Evolutionary conservation across 768 basidiomycete species (phyloP), one percentile per base, ranked within the genome.

Genomic region (Suillus brevipes): DNA sequence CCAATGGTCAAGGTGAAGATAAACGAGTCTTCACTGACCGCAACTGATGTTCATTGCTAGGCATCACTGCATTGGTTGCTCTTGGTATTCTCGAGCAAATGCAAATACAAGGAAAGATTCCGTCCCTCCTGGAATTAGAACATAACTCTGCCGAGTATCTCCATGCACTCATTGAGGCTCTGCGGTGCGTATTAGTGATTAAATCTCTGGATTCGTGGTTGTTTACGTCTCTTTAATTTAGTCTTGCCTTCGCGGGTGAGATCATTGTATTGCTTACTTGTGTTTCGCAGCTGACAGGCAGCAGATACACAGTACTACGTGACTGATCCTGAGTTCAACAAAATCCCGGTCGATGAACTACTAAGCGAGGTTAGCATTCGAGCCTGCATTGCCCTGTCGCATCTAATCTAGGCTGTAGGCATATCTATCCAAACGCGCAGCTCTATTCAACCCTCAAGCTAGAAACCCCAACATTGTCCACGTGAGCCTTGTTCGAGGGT

Each of bases 91-190:
- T 99, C 58, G 97, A 99, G 69, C 87, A 83, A 34, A 83, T 98
- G 18, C 91, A 97, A 77, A 86, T 83, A 65, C 86, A 90, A 72
- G 87, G 89, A 1, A 85, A 87, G 60, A 84, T 87, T 56, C 83
- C 82, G 64, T 84, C 94, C 14, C 77, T 98, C 6, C 75, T 87
- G 25, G 87, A 94, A 66, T 83, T 94, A 81, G 91, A 95, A 63
- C 95, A 97, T 77, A 97, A 97, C 71, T 96, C 94, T 0, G 80
- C 89, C 0, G 89, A 91, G 68, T 99, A 97, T 75, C 80, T 97
- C 4, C 97, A 99, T 71, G 80, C 87, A 13, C 81, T 98, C 16
- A 86, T 98, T 25, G 95, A 98, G 73, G 87, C 92, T 8, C 78
- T 98, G 68, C 84, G 94, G 90, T 90, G 55, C 43, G 85, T 77